Evolutionary conservation across 2,329 filamentous ascomycete genomes (phyloP).

Genomic region (Ambrosiella cleistominuta): DNA sequence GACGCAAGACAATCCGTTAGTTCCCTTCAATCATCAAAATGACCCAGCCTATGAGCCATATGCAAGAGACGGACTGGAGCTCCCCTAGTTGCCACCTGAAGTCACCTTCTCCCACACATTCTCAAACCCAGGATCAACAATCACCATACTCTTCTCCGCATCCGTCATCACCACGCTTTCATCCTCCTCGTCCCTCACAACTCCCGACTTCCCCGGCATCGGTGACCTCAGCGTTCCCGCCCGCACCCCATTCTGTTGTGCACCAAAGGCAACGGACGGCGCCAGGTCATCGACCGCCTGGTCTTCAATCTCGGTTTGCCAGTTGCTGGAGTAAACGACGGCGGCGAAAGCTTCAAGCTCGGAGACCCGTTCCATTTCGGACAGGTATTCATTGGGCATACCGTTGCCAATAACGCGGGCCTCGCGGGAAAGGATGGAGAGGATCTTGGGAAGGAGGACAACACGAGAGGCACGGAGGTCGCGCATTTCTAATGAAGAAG

Average conservation of each 20-base stretch:
- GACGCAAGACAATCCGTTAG: conserved; percentile 12
- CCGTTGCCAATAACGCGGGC: conserved; percentile 77
- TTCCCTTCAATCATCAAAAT: background rate
- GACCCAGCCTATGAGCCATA: conserved; percentile 5
- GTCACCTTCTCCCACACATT: conserved; percentile 50
- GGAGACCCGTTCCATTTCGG: conserved; percentile 56
- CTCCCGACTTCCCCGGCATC: conserved; percentile 9
- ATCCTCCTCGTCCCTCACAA: conserved; percentile 19
- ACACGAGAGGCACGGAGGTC: conserved; percentile 40
- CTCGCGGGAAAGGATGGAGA: conserved; percentile 80
- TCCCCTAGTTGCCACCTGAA: conserved; percentile 7
- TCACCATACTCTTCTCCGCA: conserved; percentile 17
- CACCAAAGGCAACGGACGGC: conserved; percentile 9
- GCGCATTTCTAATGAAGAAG: conserved; percentile 10
- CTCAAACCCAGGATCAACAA: conserved; percentile 33
- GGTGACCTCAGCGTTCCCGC: conserved; percentile 18
- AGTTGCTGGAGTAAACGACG: conserved; percentile 76
- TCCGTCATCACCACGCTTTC: conserved; percentile 36
- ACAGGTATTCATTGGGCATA: conserved; percentile 51
- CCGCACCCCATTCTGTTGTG: conserved; percentile 13
- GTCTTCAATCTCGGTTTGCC: conserved; percentile 45
- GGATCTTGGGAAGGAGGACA: conserved; percentile 61
- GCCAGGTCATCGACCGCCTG: conserved; percentile 16
- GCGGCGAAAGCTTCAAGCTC: conserved; percentile 73
- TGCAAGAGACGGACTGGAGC: conserved; percentile 1